phyloP scores from a whole-genome alignment of 805 yeast species.

The Candida manassasensis region DNA sequence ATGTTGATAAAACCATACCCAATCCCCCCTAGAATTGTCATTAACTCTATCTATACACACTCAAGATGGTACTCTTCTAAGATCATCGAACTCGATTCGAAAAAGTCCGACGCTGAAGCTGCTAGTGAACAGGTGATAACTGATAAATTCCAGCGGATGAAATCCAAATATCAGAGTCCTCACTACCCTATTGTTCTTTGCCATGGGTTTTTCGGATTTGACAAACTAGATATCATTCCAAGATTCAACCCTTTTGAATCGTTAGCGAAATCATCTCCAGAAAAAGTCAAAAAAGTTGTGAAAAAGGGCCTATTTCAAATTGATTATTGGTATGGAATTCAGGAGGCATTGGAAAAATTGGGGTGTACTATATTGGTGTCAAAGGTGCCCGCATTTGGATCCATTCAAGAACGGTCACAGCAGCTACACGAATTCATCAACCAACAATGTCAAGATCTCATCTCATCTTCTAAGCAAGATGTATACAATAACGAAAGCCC shows the following conservation, averaged over 20 bases:
- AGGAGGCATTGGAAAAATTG: slow-evolving; percentile 48
- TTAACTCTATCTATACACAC: neutral
- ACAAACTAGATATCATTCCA: slow-evolving; percentile 31
- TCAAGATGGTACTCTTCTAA: slow-evolving; percentile 1
- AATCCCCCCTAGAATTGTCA: neutral
- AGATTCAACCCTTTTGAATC: slow-evolving; percentile 9
- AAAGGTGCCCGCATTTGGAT: slow-evolving; percentile 77
- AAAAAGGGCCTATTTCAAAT: slow-evolving; percentile 36
- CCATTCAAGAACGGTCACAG: slow-evolving; percentile 64
- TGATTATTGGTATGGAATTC: slow-evolving; percentile 82
- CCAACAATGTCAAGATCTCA: slow-evolving; percentile 18
- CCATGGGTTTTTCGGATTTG: slow-evolving; percentile 87
- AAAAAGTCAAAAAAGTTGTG: slow-evolving; percentile 7
- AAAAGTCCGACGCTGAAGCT: slow-evolving; percentile 13
- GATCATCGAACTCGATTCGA: slow-evolving; percentile 3
- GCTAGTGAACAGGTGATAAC: slow-evolving; percentile 13
- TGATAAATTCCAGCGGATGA: slow-evolving; percentile 24
- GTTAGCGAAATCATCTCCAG: slow-evolving; percentile 3
- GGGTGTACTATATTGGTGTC: slow-evolving; percentile 73
- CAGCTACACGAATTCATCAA: slow-evolving; percentile 50
- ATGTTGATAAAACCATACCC: neutral
- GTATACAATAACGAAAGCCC: slow-evolving; percentile 8
- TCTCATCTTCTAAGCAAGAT: slow-evolving; percentile 7
- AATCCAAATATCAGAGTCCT: slow-evolving; percentile 51
- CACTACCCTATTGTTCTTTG: slow-evolving; percentile 73